Base-by-base conservation (phyloP, 495 filamentous ascomycete species). In the Aspergillus ostianus region DNA sequence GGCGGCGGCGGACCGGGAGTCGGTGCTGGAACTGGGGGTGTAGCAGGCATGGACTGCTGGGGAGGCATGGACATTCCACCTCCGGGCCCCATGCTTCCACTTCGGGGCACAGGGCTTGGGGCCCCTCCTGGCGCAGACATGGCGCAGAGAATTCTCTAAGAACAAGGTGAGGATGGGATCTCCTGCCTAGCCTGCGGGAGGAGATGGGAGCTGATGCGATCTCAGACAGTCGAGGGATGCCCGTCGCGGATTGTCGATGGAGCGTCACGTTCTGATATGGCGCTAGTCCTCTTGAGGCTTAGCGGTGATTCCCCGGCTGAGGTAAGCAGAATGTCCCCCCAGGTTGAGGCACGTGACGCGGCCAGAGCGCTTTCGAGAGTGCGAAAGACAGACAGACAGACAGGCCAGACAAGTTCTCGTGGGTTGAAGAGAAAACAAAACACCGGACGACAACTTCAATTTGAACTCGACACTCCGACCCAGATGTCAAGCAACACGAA, bases 1-100 rank as follows among this genome's bases (percentile, higher is more conserved):
- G 66, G 74, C n/a, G 61, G 69, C 58, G 65, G 73, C 15, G 73
- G 73, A 8, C 76, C 77, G 32, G 72, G 67, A n/a, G 74, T 69
- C 27, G 74, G 70, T 29, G 73, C 63, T 20, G 63, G 67, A 36
- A 75, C 70, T 27, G 74, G 70, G 29, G 78, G 72, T n/a, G 70
- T 70, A 4, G 64, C 70, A 55, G 68, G 59, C 61, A 79, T 67
- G 23, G 73, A 72, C 48, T 79, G 80, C 57, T 85, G 82, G 46
- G 78, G 73, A 62, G 80, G 76, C 71, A 83, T 78, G 13, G 70
- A 62, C 72, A 86, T 81, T 41, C 77, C 76, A 52, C 73, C 72
- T 63, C 76, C 75, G 55, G 82, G 77, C 20, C 81, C 82, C 73
- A 82, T 80, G 60, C 80, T 81, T 41, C 77, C 77, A 74, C 78